Conservation (phyloP, 176 grass and related monocot species). For the Cenchrus fungigraminus region DNA sequence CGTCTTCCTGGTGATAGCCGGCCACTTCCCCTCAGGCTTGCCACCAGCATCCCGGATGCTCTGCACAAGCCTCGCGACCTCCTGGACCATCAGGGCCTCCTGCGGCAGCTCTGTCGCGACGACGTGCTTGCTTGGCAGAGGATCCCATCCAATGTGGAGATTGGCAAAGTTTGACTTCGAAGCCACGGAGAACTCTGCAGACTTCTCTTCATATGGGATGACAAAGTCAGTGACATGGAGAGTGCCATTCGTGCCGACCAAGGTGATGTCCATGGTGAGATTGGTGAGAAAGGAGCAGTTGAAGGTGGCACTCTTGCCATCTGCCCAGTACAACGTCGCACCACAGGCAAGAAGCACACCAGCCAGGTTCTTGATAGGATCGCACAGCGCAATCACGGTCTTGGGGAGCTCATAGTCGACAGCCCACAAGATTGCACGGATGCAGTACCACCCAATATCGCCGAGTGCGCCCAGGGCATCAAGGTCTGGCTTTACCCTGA, state of each 20-base stretch:
- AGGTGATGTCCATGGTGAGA: constrained; percentile 60
- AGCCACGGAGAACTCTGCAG: constrained; percentile 44
- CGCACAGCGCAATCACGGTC: constrained; percentile 45
- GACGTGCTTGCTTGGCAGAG: constrained; percentile 47
- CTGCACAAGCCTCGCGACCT: constrained; percentile 63
- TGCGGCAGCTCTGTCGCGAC: constrained; percentile 62
- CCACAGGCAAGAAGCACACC: constrained; percentile 70
- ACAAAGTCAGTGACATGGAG: constrained; percentile 64
- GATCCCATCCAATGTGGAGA: constrained; percentile 56
- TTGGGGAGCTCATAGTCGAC: constrained; percentile 66
- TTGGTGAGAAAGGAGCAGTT: constrained; percentile 68
- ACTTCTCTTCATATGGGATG: constrained; percentile 66
- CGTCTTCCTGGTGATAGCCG: constrained; percentile 66
- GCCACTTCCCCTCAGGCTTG: constrained; percentile 77
- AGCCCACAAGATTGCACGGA: constrained; percentile 74
- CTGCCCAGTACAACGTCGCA: constrained; percentile 57
- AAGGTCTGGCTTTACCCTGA: constrained; percentile 80
- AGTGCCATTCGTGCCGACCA: constrained; percentile 64
- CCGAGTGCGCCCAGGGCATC: constrained; percentile 76
- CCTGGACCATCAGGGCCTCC: constrained; percentile 70
- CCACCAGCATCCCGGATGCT: constrained; percentile 54
- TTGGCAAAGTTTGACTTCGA: constrained; percentile 49
- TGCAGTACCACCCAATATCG: constrained; percentile 82
- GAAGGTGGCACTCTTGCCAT: constrained; percentile 61
- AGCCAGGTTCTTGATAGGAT: constrained; percentile 51